Conservation (phyloP, 2,329 filamentous ascomycete species). For the Aspergillus sp. region DNA sequence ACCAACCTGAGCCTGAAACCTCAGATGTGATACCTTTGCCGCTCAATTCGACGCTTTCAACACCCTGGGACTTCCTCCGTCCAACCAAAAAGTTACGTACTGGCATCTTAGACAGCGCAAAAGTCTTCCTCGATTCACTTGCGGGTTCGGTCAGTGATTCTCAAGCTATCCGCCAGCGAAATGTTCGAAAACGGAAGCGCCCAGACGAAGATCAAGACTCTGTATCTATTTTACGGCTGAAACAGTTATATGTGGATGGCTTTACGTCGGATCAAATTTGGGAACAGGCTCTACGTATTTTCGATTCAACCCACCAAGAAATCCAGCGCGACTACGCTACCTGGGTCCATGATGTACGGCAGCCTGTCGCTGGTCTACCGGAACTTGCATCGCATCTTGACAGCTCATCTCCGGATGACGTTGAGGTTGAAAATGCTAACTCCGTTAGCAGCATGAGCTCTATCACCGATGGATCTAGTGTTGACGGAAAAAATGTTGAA, state of each 20-base stretch:
- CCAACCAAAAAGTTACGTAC: conserved; percentile 67
- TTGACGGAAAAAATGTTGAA: conserved; percentile 18
- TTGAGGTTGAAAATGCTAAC: conserved; percentile 19
- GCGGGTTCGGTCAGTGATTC: conserved; percentile 71
- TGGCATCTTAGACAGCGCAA: conserved; percentile 72
- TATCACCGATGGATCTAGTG: conserved; percentile 11
- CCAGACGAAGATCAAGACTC: conserved; percentile 50
- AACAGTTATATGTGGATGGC: conserved; percentile 80
- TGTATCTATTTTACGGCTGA: conserved; percentile 66
- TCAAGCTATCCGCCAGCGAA: conserved; percentile 67
- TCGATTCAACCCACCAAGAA: conserved; percentile 62
- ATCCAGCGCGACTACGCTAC: conserved; percentile 50
- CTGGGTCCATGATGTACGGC: conserved; percentile 25
- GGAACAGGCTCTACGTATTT: conserved; percentile 86
- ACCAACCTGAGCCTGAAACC: neutral
- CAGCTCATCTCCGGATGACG: conserved; percentile 9
- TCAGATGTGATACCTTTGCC: neutral
- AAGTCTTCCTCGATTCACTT: conserved; percentile 75
- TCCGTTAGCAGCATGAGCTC: conserved; percentile 16
- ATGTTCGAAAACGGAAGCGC: conserved; percentile 75
- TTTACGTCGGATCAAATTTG: conserved; percentile 89
- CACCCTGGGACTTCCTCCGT: conserved; percentile 74
- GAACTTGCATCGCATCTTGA: conserved; percentile 5
- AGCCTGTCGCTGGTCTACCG: conserved; percentile 7
- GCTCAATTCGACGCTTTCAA: conserved; percentile 49